Evolutionary conservation across 2,329 filamentous ascomycete genomes (phyloP).

Genomic region (Arthrinium phaeospermum): DNA sequence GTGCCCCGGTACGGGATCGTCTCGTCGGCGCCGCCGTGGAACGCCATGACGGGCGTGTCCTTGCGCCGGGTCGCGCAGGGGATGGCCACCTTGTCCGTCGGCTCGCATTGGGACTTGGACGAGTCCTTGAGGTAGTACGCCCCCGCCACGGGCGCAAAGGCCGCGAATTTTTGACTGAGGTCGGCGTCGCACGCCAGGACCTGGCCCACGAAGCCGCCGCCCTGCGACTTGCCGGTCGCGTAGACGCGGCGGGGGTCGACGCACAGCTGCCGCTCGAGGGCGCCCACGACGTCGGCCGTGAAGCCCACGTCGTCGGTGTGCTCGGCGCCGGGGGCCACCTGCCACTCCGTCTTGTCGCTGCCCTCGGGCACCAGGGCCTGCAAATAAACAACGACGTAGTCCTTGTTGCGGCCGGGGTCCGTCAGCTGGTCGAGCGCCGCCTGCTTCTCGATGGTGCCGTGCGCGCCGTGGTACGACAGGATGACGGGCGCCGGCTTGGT

Average conservation of each 20-base stretch:
- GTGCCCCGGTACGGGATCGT: slow-evolving; percentile 50
- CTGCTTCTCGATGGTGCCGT: slow-evolving; percentile 29
- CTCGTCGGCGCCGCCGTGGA: slow-evolving; percentile 52
- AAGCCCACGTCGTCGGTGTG: slow-evolving; percentile 24
- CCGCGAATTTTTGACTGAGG: slow-evolving; percentile 22
- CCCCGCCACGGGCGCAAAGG: slow-evolving; percentile 27
- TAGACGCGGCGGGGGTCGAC: slow-evolving; percentile 28
- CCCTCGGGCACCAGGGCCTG: slow-evolving; percentile 26
- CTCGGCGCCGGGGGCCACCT: slow-evolving; percentile 24
- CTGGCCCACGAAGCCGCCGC: slow-evolving; percentile 26
- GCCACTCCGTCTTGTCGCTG: slow-evolving; percentile 21
- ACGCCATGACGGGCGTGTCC: slow-evolving; percentile 50
- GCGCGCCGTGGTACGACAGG: slow-evolving; percentile 34
- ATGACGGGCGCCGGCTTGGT: slow-evolving; percentile 31
- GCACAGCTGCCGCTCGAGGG: slow-evolving; percentile 27
- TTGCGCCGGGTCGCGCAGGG: slow-evolving; percentile 39
- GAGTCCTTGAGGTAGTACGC: slow-evolving; percentile 24
- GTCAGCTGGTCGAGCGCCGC: slow-evolving; percentile 29
- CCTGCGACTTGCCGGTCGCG: slow-evolving; percentile 27
- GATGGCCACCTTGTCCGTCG: slow-evolving; percentile 36
- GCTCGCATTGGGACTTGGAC: slow-evolving; percentile 31
- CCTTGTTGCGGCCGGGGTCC: slow-evolving; percentile 28
- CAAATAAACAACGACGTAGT: slow-evolving; percentile 34
- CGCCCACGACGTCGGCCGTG: slow-evolving; percentile 26
- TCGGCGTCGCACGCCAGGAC: slow-evolving; percentile 23